Evolutionary conservation across 257 asterid species (phyloP).

Genomic region (Jacaranda copaia): DNA sequence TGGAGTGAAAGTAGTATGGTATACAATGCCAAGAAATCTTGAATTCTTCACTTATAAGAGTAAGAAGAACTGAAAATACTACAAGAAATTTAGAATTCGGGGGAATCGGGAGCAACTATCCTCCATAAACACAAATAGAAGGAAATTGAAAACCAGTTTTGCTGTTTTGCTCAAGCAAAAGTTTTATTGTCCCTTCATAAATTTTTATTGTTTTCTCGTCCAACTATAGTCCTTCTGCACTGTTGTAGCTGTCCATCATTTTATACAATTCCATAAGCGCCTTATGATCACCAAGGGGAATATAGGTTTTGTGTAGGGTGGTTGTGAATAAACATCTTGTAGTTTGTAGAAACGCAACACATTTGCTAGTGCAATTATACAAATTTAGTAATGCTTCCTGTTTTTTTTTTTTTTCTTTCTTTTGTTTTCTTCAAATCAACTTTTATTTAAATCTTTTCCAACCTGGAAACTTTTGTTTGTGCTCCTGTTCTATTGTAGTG

Average conservation of each 20-base stretch:
- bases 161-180: not conserved
- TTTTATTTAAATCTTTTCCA: too few relatives aligned
- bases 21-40: too few relatives aligned
- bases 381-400: not conserved
- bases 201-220: not conserved
- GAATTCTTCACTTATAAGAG: not conserved
- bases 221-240: not conserved
- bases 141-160: not conserved
- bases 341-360: not conserved
- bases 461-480: not conserved
- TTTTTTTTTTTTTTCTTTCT: not conserved
- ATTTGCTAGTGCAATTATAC: conserved; percentile 4
- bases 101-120: not conserved
- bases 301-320: not conserved
- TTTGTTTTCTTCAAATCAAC: not conserved
- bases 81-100: not conserved
- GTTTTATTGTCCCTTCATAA: not conserved
- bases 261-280: not conserved
- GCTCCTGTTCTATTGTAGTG: too few relatives aligned
- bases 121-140: not conserved
- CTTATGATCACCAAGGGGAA: conserved; percentile 1
- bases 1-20: too few relatives aligned
- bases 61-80: not conserved
- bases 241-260: not conserved
- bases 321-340: not conserved